Evolutionary conservation across 768 basidiomycete genomes (phyloP), one percentile per base, ranked within the genome.

Genomic region (Pleurotus ostreatus): DNA sequence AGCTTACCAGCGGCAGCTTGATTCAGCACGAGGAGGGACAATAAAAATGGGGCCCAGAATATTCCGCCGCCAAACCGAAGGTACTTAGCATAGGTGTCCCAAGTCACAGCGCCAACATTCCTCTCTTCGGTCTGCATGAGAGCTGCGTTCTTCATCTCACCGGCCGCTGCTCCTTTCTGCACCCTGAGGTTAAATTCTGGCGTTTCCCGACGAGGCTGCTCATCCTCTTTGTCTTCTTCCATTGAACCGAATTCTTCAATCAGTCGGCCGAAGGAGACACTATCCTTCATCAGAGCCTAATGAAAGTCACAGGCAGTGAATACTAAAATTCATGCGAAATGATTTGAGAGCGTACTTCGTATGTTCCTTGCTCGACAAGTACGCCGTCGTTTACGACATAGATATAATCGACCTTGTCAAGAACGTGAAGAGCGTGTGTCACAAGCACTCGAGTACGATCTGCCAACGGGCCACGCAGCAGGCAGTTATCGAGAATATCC

Each of bases 351-450:
- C 20, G 23, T 58, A 81, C 83, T 49, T 71, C 57, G 60, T 82
- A 88, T 1, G 83, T 79, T 2, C 88, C 88, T 62, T 84, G 72
- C 65, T 88, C 87, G 3, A 74, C 74, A 46, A 89, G 81, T 8
- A 68, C 62, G 5, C 82, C 84, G 49, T 81, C 68, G 40, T 84
- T 81, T 70, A 87, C 77, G 49, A 86, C 76, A 57, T 84, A 84
- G 55, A 89, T 84, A 61, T 82, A 81, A 61, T 86, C 84, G 2
- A 77, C 72, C 61, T 78, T 79, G 55, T 82, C 78, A 5, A 85
- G 68, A n/a, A 83, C 76, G 61, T 83, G 80, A 4, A 85, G 67
- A 4, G 79, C 74, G 66, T 83, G 84, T 0, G 79, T 88, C 26
- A 86, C 85, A 13, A 88, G 72, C 13, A 88, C 71, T 11, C 86